phyloP scores from a whole-genome alignment of 805 yeast genomes.

The Grigorovia yakushimaensis region DNA sequence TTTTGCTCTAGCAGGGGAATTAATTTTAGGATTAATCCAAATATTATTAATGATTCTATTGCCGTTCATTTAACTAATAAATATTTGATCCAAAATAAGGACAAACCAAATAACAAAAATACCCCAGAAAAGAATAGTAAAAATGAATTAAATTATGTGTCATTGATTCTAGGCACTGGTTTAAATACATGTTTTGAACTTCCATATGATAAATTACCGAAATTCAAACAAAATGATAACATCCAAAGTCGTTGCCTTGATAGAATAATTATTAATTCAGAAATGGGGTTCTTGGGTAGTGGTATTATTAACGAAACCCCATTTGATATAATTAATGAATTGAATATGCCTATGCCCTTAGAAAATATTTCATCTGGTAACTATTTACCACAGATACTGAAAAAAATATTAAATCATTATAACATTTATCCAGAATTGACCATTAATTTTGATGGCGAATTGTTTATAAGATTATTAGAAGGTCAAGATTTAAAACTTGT shows the following conservation, averaged over 20 bases:
- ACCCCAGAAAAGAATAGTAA: constrained; percentile 11
- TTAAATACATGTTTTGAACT: constrained; percentile 40
- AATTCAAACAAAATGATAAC: constrained; percentile 4
- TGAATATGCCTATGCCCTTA: constrained; percentile 17
- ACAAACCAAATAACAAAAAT: constrained; percentile 2
- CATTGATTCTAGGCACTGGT: constrained; percentile 64
- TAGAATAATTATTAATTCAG: constrained; percentile 17
- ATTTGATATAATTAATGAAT: constrained; percentile 11
- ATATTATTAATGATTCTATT: constrained; percentile 53
- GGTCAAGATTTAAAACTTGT: neutral
- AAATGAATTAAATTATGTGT: too few relatives aligned
- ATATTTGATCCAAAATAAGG: constrained; percentile 14
- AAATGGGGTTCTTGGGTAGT: constrained; percentile 23
- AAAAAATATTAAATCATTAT: constrained; percentile 11
- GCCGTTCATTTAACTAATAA: constrained; percentile 51
- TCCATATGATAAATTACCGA: constrained; percentile 12
- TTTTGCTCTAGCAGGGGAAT: constrained; percentile 11
- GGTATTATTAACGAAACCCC: constrained; percentile 10
- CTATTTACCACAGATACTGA: constrained; percentile 17
- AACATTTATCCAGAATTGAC: constrained; percentile 7
- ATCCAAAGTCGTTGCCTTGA: neutral
- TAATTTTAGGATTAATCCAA: constrained; percentile 30
- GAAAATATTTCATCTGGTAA: constrained; percentile 23
- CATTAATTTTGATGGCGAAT: constrained; percentile 15
- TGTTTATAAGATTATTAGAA: constrained; percentile 11